Percentiles rank a stretch among this genome's conserved stretches.
These are phyloP conservation scores for Solanum aculeatissimum DNA, from an alignment of 305 asterid species.

Conservation along the genomic window DNA sequence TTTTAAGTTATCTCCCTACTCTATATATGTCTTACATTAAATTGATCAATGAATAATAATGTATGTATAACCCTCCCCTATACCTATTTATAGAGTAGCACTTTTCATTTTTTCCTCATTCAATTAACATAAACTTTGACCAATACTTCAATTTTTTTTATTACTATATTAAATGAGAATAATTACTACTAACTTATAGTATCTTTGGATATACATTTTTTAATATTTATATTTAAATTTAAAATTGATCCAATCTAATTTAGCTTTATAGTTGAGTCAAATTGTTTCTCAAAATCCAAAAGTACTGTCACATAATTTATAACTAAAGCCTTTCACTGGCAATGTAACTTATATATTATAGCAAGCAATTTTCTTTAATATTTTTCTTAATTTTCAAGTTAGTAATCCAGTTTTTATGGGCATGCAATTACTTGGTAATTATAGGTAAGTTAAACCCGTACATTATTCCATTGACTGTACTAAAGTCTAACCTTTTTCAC, in stretches of 20 bases:
- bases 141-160: too few species aligned
- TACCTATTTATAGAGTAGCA: too few species aligned
- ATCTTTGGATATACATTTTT: neutral
- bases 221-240: neutral
- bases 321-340: neutral
- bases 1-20: too few species aligned
- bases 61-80: too few species aligned
- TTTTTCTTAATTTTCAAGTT: neutral
- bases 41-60: too few species aligned
- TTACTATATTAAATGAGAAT: too few species aligned
- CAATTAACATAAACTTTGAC: too few species aligned
- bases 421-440: neutral
- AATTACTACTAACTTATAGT: too few species aligned
- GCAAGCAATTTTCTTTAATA: neutral
- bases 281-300: neutral
- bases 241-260: neutral
- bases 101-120: too few species aligned
- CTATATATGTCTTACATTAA: too few species aligned
- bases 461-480: neutral
- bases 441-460: neutral
- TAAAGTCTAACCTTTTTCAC: neutral
- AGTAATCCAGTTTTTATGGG: neutral
- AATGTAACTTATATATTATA: neutral
- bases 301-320: neutral
- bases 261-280: neutral